A percentile compares a stretch with the other conserved stretches of the same genome.
Evolutionary conservation across 257 asterid species (phyloP).

Genomic region (Dorcoceras hygrometricum): DNA sequence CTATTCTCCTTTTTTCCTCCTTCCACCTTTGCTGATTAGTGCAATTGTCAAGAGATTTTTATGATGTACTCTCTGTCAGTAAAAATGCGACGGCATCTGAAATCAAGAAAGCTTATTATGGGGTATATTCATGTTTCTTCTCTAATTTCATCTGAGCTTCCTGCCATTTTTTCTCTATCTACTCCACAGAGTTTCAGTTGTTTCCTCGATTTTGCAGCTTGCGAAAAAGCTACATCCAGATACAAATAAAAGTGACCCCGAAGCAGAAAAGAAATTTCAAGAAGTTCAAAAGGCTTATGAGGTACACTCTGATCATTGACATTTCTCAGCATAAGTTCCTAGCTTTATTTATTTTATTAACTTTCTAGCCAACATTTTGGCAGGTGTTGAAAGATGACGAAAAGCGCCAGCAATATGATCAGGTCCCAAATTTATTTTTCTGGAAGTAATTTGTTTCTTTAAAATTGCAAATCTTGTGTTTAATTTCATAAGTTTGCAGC

Average conservation of each 20-base stretch:
- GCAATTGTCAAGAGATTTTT: constrained; percentile 55
- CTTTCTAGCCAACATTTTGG: neutral
- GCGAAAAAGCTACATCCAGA: constrained; percentile 93
- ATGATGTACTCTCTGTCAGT: constrained; percentile 71
- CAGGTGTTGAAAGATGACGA: neutral
- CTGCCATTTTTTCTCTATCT: constrained; percentile 8
- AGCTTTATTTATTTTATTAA: too few relatives aligned
- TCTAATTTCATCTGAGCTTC: neutral
- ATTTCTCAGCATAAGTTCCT: neutral
- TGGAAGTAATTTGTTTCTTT: neutral
- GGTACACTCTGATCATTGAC: constrained; percentile 39
- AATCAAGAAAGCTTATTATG: constrained; percentile 81
- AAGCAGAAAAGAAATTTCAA: constrained; percentile 78
- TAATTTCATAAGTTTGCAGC: neutral
- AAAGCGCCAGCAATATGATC: neutral
- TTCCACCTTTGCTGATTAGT: constrained; percentile 33
- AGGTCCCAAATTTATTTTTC: neutral
- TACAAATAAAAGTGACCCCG: constrained; percentile 84
- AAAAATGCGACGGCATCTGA: constrained; percentile 79
- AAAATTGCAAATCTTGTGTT: neutral
- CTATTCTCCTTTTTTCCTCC: neutral
- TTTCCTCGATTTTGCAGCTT: constrained; percentile 48
- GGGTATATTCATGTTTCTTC: constrained; percentile 36
- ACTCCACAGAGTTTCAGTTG: neutral
- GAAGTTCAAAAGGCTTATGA: constrained; percentile 90